These are phyloP conservation scores for Rhodomyrtus psidioides DNA, from an alignment of 441 rosid genomes.

Conservation along the genomic window DNA sequence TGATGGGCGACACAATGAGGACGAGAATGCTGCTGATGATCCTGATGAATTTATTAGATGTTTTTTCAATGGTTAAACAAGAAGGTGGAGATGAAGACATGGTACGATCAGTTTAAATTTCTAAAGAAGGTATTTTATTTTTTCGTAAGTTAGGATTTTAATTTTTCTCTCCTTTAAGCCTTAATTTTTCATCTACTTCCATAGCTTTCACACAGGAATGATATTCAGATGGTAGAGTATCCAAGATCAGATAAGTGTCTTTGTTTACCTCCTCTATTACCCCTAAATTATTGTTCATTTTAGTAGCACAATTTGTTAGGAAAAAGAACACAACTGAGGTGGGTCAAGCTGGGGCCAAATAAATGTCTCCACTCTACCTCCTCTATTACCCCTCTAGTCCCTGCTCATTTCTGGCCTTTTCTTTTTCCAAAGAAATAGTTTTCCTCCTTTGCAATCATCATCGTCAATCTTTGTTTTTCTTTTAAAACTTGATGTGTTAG, in stretches of 20 bases:
- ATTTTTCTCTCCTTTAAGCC: too few species aligned
- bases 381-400: not conserved
- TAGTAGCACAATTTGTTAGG: not conserved
- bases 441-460: not conserved
- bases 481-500: not conserved
- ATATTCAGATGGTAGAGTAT: conserved; percentile 89
- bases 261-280: too few species aligned
- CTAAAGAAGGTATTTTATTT: too few species aligned
- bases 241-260: conserved; percentile 89
- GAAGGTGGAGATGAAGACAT: too few species aligned
- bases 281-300: not conserved
- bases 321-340: not conserved
- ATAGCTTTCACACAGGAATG: conserved; percentile 96
- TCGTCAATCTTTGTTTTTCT: conserved; percentile 4
- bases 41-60: too few species aligned
- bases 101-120: too few species aligned
- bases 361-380: not conserved
- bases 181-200: conserved; percentile 89
- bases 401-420: not conserved
- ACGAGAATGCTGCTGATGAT: too few species aligned
- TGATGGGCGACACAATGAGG: too few species aligned
- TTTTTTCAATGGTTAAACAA: too few species aligned
- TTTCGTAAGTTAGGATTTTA: too few species aligned
- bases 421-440: not conserved
- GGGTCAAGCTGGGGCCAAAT: not conserved